phyloP scores from a whole-genome alignment of 2,329 filamentous ascomycete genomes.

The Grosmannia serpens region DNA sequence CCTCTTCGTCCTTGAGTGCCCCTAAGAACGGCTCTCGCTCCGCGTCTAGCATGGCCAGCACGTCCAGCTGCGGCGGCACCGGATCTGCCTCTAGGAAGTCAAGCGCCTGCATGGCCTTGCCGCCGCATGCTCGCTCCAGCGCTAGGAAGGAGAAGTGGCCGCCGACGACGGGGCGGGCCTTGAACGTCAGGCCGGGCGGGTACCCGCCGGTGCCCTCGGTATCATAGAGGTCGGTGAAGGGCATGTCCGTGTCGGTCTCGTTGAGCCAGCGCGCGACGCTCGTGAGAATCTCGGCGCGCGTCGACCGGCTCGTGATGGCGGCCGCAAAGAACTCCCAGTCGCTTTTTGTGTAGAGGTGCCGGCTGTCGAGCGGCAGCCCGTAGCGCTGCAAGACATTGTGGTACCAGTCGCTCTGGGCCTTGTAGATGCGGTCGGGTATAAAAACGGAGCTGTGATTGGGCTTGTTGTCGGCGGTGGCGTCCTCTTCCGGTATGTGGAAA shows the following conservation, averaged over 20 bases:
- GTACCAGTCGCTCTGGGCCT: conserved; percentile 73
- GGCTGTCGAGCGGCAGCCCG: conserved; percentile 69
- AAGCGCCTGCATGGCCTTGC: conserved; percentile 49
- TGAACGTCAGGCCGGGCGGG: conserved; percentile 62
- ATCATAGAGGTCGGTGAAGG: conserved; percentile 72
- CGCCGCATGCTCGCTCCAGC: conserved; percentile 68
- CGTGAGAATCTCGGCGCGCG: conserved; percentile 60
- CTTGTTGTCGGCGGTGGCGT: conserved; percentile 2
- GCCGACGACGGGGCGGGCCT: conserved; percentile 71
- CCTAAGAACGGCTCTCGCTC: conserved; percentile 4
- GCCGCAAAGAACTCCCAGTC: conserved; percentile 90
- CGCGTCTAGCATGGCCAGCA: conserved; percentile 9
- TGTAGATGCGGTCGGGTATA: conserved; percentile 66
- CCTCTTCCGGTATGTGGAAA: conserved; percentile 16
- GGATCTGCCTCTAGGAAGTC: conserved; percentile 31
- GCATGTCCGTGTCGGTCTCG: conserved; percentile 64
- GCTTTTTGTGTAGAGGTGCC: conserved; percentile 76
- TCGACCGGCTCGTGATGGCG: conserved; percentile 58
- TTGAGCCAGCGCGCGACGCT: conserved; percentile 73
- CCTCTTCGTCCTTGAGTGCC: not conserved
- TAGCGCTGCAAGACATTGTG: conserved; percentile 67
- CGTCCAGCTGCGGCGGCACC: conserved; percentile 10
- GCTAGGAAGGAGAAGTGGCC: conserved; percentile 79
- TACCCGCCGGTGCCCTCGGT: conserved; percentile 69
- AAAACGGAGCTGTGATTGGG: conserved; percentile 32